A percentile compares a stretch with the other conserved stretches of the same genome.
These are phyloP conservation scores for Alternaria postmessia DNA, from an alignment of 2,329 filamentous ascomycete genomes.

Conservation along the genomic window DNA sequence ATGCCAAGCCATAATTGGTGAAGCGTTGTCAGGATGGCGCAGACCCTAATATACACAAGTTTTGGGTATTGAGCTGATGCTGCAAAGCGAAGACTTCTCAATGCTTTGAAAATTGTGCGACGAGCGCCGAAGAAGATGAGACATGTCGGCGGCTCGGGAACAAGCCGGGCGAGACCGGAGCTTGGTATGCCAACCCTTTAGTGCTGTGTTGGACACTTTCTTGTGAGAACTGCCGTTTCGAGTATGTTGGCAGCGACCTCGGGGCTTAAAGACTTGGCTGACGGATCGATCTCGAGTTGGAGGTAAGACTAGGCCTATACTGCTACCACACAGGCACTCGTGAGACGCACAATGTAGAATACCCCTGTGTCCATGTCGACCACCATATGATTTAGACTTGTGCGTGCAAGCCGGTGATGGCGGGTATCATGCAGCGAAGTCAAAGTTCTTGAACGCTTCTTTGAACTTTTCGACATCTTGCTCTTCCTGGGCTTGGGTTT, in stretches of 20 bases:
- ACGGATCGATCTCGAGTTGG: not conserved
- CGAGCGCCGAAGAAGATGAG: not conserved
- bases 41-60: not conserved
- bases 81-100: not conserved
- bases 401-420: not conserved
- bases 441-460: constrained; percentile 81
- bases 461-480: constrained; percentile 82
- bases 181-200: constrained; percentile 49
- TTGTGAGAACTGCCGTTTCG: constrained; percentile 34
- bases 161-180: constrained; percentile 36
- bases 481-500: constrained; percentile 79
- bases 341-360: not conserved
- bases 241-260: constrained; percentile 30
- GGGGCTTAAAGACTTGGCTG: constrained; percentile 23
- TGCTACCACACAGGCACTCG: not conserved
- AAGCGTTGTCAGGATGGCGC: constrained; percentile 13
- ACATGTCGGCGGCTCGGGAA: constrained; percentile 9
- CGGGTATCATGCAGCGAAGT: constrained; percentile 68
- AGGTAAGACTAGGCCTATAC: not conserved
- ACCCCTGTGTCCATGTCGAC: not conserved
- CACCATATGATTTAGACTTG: not conserved
- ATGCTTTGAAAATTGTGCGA: not conserved
- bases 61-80: not conserved
- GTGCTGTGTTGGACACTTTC: constrained; percentile 41
- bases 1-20: constrained; percentile 29